These are phyloP conservation scores for Lactarius hengduanensis DNA, from an alignment of 768 basidiomycete species.

Conservation along the genomic window DNA sequence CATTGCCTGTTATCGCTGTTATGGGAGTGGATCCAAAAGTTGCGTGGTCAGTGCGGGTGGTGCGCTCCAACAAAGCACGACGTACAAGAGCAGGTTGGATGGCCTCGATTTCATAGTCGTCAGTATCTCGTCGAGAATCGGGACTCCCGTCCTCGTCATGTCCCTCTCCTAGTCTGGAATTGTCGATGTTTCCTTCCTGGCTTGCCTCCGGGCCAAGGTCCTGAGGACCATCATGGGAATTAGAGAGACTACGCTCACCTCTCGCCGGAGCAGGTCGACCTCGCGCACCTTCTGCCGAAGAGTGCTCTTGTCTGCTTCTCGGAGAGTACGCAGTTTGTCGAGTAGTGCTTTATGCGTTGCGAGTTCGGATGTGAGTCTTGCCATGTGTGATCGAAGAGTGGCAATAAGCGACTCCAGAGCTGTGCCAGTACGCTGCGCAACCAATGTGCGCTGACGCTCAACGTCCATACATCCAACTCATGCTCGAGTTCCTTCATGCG, in stretches of 20 bases:
- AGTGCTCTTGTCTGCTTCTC: constrained; percentile 59
- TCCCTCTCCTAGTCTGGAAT: constrained; percentile 29
- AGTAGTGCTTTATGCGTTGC: constrained; percentile 71
- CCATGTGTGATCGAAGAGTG: constrained; percentile 70
- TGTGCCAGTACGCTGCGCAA: constrained; percentile 50
- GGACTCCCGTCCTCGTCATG: constrained; percentile 17
- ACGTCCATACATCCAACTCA: constrained; percentile 85
- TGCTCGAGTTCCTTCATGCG: constrained; percentile 87
- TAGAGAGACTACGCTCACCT: constrained; percentile 56
- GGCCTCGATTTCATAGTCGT: constrained; percentile 21
- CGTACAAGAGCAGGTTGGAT: constrained; percentile 21
- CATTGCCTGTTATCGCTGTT: constrained; percentile 10
- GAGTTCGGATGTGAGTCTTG: constrained; percentile 75
- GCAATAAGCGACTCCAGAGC: constrained; percentile 79
- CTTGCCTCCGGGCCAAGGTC: not conserved
- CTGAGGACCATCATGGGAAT: constrained; percentile 1
- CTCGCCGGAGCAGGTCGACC: constrained; percentile 62
- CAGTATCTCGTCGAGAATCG: constrained; percentile 31
- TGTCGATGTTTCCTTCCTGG: not conserved
- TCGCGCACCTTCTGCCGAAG: constrained; percentile 62
- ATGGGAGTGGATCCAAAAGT: constrained; percentile 46
- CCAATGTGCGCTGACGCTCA: constrained; percentile 60
- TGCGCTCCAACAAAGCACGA: constrained; percentile 39
- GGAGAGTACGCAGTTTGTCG: constrained; percentile 56
- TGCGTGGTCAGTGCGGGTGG: constrained; percentile 54